A percentile compares a stretch with the other conserved stretches of the same genome.
These are phyloP conservation scores for Erysimum cheiri DNA, from an alignment of 441 rosid species.

Conservation along the genomic window DNA sequence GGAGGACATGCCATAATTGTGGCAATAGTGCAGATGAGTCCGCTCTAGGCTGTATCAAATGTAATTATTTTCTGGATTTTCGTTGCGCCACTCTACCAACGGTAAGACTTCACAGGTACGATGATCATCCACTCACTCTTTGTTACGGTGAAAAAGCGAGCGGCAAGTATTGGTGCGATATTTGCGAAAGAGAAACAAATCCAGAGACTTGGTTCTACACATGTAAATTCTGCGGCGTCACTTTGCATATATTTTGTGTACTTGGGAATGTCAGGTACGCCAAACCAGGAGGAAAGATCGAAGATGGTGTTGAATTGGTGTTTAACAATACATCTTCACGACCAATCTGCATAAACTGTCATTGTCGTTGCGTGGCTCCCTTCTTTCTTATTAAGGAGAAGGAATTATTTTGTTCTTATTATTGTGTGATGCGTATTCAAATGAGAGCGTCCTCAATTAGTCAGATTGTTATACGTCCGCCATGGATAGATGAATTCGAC, in stretches of 20 bases:
- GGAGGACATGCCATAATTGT: not conserved
- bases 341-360: not conserved
- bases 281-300: not conserved
- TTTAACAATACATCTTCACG: not conserved
- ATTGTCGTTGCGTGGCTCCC: not conserved
- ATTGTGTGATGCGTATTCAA: not conserved
- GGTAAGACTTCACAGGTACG: not conserved
- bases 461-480: no score
- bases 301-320: not conserved
- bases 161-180: not conserved
- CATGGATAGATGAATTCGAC: no score
- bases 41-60: constrained; percentile 3
- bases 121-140: constrained; percentile 5
- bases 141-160: not conserved
- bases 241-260: not conserved
- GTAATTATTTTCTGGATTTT: not conserved
- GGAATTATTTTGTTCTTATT: not conserved
- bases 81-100: constrained; percentile 19
- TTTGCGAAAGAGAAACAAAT: not conserved
- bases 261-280: not conserved
- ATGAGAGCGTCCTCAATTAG: not conserved
- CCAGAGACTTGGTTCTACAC: not conserved
- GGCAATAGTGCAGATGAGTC: no score
- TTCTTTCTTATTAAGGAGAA: not conserved
- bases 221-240: not conserved